Evolutionary conservation across 2,329 filamentous ascomycete genomes (phyloP).

Genomic region (Apiospora kogelbergensis): DNA sequence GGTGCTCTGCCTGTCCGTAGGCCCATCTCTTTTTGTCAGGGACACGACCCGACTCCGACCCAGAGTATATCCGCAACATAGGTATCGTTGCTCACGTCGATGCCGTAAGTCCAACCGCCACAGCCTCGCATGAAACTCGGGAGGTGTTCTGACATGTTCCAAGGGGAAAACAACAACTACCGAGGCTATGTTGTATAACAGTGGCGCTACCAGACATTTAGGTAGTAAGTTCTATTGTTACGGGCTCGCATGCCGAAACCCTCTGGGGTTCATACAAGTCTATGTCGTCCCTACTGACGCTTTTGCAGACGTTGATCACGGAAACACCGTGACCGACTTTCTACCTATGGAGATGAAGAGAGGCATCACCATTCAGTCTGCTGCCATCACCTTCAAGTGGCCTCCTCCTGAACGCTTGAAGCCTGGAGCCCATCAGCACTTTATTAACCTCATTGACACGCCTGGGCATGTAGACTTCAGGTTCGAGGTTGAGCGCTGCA

Average conservation of each 20-base stretch:
- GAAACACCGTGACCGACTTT: slow-evolving; percentile 96
- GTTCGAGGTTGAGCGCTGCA: slow-evolving; percentile 89
- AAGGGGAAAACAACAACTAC: slow-evolving; percentile 96
- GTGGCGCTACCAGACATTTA: slow-evolving; percentile 81
- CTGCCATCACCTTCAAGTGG: slow-evolving; percentile 94
- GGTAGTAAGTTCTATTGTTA: slow-evolving; percentile 55
- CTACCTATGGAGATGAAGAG: slow-evolving; percentile 87
- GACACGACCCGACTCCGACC: slow-evolving; percentile 33
- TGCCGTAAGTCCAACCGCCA: slow-evolving; percentile 55
- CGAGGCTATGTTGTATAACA: slow-evolving; percentile 98
- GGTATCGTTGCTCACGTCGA: slow-evolving; percentile 99
- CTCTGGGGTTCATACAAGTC: neutral
- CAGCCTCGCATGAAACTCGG: neutral
- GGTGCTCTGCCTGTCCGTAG: slow-evolving; percentile 16
- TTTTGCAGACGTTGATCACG: slow-evolving; percentile 79
- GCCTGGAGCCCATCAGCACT: slow-evolving; percentile 32
- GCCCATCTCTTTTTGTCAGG: slow-evolving; percentile 16
- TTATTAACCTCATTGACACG: slow-evolving; percentile 91
- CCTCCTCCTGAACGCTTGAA: slow-evolving; percentile 50
- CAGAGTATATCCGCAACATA: slow-evolving; percentile 81
- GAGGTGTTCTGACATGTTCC: neutral
- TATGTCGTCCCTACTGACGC: neutral
- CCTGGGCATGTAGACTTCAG: slow-evolving; percentile 97
- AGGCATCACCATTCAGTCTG: slow-evolving; percentile 97
- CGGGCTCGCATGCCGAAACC: neutral